A percentile compares a stretch with the other conserved stretches of the same genome.
Evolutionary conservation across 2,329 filamentous ascomycete genomes (phyloP).

Genomic region (Colletotrichum lini): DNA sequence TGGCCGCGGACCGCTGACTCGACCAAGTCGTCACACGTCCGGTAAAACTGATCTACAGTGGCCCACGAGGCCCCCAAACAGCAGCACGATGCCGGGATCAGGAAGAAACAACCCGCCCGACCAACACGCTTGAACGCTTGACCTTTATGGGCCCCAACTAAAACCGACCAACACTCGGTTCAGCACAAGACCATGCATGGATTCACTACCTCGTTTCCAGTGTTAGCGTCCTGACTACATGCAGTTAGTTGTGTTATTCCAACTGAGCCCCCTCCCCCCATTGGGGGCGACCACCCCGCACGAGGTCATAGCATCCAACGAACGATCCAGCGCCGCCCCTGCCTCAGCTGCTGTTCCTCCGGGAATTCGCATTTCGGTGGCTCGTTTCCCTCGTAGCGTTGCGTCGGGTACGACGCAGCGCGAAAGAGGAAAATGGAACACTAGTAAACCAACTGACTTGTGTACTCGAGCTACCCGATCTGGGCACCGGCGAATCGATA

Average conservation of each 20-base stretch:
- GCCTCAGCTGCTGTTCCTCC: neutral
- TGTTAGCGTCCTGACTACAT: neutral
- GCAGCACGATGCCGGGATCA: neutral
- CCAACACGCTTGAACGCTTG: too few relatives aligned
- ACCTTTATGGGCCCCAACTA: too few relatives aligned
- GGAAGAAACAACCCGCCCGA: neutral
- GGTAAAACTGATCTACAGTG: neutral
- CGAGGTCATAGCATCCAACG: conserved; percentile 23
- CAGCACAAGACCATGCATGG: conserved; percentile 3
- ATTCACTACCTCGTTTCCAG: neutral
- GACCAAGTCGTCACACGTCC: neutral
- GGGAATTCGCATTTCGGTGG: neutral
- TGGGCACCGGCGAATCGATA: neutral
- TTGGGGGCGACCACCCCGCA: conserved; percentile 4
- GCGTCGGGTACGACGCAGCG: conserved; percentile 17
- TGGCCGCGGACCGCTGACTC: neutral
- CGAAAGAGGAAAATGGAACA: neutral
- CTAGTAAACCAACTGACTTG: neutral
- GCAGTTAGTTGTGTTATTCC: neutral
- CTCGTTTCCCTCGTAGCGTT: neutral
- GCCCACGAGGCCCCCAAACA: neutral
- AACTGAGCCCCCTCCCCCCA: neutral
- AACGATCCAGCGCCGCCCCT: conserved; percentile 6
- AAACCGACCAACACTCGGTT: neutral
- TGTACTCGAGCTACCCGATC: neutral